Conservation (phyloP, 371 early-diverging fungal genomes). For the Mucor irregularis region DNA sequence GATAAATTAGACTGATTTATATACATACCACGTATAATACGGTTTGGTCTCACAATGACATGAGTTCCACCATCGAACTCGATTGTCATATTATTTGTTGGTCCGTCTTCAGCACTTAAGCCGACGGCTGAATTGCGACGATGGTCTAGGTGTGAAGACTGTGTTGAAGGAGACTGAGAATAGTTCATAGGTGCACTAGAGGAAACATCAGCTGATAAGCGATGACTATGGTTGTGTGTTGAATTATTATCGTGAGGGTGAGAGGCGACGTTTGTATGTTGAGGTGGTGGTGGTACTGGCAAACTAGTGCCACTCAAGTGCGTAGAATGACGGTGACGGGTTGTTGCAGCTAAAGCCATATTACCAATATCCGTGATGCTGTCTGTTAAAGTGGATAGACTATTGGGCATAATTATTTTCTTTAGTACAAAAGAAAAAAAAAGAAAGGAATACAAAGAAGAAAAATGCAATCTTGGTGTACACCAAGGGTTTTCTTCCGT, state of each 20-base stretch:
- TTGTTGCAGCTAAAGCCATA: conserved; percentile 25
- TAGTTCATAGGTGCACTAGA: neutral
- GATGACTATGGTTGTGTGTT: neutral
- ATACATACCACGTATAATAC: conserved; percentile 41
- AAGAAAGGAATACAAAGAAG: neutral
- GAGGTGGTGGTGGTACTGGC: conserved; percentile 24
- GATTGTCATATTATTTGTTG: conserved; percentile 16
- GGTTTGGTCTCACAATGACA: conserved; percentile 44
- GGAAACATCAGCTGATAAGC: conserved; percentile 1
- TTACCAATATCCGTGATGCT: conserved; percentile 14
- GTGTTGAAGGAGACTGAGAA: neutral
- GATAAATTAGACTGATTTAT: no score
- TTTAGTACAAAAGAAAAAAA: neutral
- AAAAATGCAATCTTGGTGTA: neutral
- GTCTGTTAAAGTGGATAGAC: conserved; percentile 12
- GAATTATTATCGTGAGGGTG: neutral
- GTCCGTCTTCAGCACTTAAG: conserved; percentile 1
- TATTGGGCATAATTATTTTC: conserved; percentile 6
- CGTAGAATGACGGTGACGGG: conserved; percentile 13
- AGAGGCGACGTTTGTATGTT: conserved; percentile 21
- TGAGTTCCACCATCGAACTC: conserved; percentile 45
- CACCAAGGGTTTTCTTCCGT: neutral
- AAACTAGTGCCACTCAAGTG: conserved; percentile 1
- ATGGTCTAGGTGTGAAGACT: neutral
- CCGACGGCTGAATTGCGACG: conserved; percentile 7